phyloP scores from a whole-genome alignment of 208 protist species.

The Naegleria lovaniensis region DNA sequence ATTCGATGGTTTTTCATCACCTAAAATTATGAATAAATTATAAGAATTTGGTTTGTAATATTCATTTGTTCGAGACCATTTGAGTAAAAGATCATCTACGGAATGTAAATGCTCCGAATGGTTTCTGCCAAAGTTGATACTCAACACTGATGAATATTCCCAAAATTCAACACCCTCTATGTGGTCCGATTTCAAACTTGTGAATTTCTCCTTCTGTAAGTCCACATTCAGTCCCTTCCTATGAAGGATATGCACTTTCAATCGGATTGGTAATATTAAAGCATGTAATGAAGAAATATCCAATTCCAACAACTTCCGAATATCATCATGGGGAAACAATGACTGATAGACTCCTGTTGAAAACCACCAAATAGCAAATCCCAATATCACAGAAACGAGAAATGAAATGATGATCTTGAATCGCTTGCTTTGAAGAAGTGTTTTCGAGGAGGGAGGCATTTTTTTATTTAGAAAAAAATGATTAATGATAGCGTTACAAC shows the following conservation, averaged over 20 bases:
- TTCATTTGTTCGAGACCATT: not conserved
- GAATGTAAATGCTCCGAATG: not conserved
- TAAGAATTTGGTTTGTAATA: not conserved
- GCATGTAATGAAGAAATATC: not conserved
- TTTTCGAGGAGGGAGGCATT: not conserved
- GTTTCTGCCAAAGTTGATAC: not conserved
- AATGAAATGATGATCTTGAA: not conserved
- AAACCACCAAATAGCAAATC: not conserved
- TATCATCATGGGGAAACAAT: conserved; percentile 10
- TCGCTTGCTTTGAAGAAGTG: not conserved
- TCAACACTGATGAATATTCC: not conserved
- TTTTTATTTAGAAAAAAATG: not conserved
- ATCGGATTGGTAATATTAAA: not conserved
- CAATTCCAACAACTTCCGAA: not conserved
- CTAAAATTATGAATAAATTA: not conserved
- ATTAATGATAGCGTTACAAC: not conserved
- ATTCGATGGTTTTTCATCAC: not conserved
- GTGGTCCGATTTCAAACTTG: too few relatives aligned
- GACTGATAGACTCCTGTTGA: not conserved
- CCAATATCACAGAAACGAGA: not conserved
- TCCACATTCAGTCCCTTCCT: too few relatives aligned
- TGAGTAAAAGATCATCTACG: not conserved
- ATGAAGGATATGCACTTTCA: not conserved
- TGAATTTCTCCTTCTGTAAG: too few relatives aligned
- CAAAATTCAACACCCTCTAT: not conserved